Evolutionary conservation across 73 alveolate species (phyloP).

Genomic region (Paramecium pentaurelia): DNA sequence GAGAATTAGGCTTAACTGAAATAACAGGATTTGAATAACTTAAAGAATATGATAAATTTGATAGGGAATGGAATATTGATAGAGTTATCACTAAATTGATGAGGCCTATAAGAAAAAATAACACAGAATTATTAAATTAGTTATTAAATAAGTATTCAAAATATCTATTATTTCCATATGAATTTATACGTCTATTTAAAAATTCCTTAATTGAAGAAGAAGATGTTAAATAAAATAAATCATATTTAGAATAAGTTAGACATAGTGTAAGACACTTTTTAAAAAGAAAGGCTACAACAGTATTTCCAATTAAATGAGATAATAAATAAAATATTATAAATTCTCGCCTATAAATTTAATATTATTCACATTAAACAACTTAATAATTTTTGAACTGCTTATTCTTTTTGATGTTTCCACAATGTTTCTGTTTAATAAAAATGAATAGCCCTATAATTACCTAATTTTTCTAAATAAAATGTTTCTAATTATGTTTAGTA

Average conservation of each 20-base stretch:
- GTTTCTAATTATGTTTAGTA: neutral
- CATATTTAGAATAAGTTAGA: neutral
- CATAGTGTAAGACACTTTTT: neutral
- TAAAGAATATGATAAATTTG: neutral
- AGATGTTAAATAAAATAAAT: neutral
- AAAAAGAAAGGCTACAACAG: neutral
- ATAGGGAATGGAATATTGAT: neutral
- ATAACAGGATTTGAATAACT: neutral
- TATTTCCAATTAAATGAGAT: neutral
- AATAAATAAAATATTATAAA: neutral
- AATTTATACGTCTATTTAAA: neutral
- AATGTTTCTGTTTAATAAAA: neutral
- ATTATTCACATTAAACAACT: neutral
- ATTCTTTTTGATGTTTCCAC: neutral
- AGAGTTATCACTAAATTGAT: neutral
- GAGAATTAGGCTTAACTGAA: neutral
- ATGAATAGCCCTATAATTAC: neutral
- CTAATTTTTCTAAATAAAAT: neutral
- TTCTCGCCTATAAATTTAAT: neutral
- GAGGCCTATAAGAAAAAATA: neutral
- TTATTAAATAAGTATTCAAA: neutral
- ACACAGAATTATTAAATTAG: neutral
- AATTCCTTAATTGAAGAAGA: constrained; percentile 3
- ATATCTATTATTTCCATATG: neutral
- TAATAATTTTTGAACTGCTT: neutral